A percentile compares a stretch with the other conserved stretches of the same genome.
Evolutionary conservation across 2,329 filamentous ascomycete genomes (phyloP).

Genomic region (Sphaerulina populicola): DNA sequence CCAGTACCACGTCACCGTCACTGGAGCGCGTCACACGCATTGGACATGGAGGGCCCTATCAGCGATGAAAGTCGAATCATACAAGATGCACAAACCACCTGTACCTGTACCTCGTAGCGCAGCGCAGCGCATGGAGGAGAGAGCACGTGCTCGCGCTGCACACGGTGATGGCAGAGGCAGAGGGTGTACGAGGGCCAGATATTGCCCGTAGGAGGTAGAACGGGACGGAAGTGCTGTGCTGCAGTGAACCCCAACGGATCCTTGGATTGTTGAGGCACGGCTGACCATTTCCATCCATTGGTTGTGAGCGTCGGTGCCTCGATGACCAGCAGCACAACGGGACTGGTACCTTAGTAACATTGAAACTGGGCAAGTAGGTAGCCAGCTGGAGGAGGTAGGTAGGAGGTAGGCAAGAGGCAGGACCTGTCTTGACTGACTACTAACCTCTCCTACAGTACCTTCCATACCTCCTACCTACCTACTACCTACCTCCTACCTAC

Average conservation of each 20-base stretch:
- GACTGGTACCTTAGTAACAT: neutral
- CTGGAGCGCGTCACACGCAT: slow-evolving; percentile 1
- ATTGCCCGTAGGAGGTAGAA: too few relatives aligned
- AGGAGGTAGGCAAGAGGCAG: too few relatives aligned
- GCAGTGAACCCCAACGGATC: slow-evolving; percentile 6
- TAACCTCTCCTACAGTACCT: too few relatives aligned
- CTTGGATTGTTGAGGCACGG: slow-evolving; percentile 2
- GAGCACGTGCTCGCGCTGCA: neutral
- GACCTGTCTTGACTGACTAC: too few relatives aligned
- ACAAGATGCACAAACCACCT: neutral
- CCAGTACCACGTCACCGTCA: slow-evolving; percentile 1
- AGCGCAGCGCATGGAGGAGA: neutral
- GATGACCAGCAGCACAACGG: neutral
- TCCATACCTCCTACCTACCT: too few relatives aligned
- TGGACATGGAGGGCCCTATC: neutral
- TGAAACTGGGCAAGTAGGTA: too few relatives aligned
- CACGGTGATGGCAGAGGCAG: neutral
- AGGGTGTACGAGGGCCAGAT: neutral
- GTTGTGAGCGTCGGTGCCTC: neutral
- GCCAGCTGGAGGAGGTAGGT: too few relatives aligned
- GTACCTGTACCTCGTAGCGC: too few relatives aligned
- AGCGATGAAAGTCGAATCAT: neutral
- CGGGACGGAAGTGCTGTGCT: neutral
- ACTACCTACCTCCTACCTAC: too few relatives aligned
- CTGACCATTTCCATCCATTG: slow-evolving; percentile 4